Percentiles rank a stretch among this genome's conserved stretches.
Evolutionary conservation across 2,329 filamentous ascomycete species (phyloP).

Genomic region (Curvularia eragrostidis): DNA sequence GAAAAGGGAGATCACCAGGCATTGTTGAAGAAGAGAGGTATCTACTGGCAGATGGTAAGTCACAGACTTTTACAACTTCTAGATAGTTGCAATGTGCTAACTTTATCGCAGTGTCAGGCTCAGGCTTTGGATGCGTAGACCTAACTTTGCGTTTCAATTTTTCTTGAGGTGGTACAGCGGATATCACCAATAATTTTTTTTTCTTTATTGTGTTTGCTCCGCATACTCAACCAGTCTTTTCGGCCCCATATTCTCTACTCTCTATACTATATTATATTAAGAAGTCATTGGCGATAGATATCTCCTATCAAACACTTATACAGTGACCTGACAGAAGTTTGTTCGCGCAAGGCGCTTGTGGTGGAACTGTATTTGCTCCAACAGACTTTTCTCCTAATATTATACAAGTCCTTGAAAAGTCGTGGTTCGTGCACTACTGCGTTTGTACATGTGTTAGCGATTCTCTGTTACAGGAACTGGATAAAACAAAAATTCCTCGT

Average conservation of each 20-base stretch:
- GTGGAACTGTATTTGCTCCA: no score
- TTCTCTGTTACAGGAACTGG: no score
- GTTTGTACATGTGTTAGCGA: no score
- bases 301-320: background rate
- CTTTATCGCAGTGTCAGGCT: slow-evolving; percentile 41
- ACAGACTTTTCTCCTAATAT: no score
- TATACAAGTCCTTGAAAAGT: no score
- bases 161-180: background rate
- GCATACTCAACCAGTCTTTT: background rate
- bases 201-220: background rate
- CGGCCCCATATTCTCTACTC: background rate
- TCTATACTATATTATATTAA: background rate
- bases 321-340: no score
- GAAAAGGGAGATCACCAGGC: slow-evolving; percentile 44
- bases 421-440: no score
- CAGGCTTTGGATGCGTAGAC: slow-evolving; percentile 47
- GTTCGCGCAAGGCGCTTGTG: no score
- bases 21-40: slow-evolving; percentile 37
- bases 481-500: no score
- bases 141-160: background rate
- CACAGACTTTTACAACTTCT: background rate
- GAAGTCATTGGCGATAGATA: background rate
- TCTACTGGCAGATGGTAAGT: slow-evolving; percentile 49
- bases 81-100: background rate
- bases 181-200: background rate